A percentile compares a stretch with the other conserved stretches of the same genome.
phyloP scores from a whole-genome alignment of 2,329 filamentous ascomycete species.

The Myriosclerotinia scirpicola region DNA sequence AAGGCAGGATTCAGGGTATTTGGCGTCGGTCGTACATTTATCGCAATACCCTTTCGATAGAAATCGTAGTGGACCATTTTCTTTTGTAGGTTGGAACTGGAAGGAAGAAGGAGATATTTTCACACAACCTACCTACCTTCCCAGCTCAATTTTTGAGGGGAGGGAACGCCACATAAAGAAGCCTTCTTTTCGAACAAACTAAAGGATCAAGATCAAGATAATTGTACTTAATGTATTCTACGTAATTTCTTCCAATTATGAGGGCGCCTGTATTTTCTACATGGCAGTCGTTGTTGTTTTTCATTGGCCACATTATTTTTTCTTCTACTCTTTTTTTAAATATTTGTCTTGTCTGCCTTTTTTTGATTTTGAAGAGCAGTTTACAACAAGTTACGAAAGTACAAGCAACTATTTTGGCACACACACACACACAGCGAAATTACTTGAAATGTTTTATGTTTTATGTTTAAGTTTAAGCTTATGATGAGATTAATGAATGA shows the following conservation, averaged over 20 bases:
- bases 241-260: conserved; percentile 29
- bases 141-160: conserved; percentile 1
- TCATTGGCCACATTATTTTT: too few relatives aligned
- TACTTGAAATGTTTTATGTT: not conserved
- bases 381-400: conserved; percentile 15
- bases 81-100: conserved; percentile 14
- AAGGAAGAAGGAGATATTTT: conserved; percentile 6
- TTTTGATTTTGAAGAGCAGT: not conserved
- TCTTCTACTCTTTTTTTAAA: not conserved
- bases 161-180: conserved; percentile 15
- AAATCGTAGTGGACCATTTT: conserved; percentile 8
- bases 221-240: conserved; percentile 37
- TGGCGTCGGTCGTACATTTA: conserved; percentile 14
- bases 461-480: too few relatives aligned
- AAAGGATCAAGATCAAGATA: conserved; percentile 22
- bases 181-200: conserved; percentile 9
- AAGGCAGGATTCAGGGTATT: conserved; percentile 8
- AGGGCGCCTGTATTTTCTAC: not conserved
- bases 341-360: not conserved
- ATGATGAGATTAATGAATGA: conserved; percentile 23
- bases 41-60: conserved; percentile 2
- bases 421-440: too few relatives aligned
- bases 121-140: conserved; percentile 11
- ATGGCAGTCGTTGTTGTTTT: conserved; percentile 4
- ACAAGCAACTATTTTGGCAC: not conserved